phyloP scores from a whole-genome alignment of 192 early-diverging fungal species.

The Podila epigama region DNA sequence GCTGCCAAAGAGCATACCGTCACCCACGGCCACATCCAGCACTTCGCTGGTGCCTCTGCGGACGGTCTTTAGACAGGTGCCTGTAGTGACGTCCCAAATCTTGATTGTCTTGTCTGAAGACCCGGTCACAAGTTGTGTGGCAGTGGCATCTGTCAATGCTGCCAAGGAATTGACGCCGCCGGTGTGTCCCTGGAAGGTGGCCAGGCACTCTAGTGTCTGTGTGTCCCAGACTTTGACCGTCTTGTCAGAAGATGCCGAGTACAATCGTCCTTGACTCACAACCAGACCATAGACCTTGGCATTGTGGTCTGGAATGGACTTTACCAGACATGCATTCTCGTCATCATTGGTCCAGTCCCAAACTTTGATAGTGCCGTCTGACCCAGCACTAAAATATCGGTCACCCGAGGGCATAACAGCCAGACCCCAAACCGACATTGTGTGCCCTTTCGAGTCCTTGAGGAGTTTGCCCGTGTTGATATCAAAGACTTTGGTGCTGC shows the following conservation, averaged over 20 bases:
- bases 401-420: constrained; percentile 49
- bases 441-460: constrained; percentile 54
- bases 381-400: constrained; percentile 61
- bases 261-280: constrained; percentile 51
- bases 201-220: constrained; percentile 52
- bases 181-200: constrained; percentile 59
- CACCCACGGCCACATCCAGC: constrained; percentile 57
- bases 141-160: constrained; percentile 40
- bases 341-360: constrained; percentile 46
- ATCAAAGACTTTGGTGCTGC: constrained; percentile 63
- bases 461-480: constrained; percentile 56
- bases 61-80: constrained; percentile 53
- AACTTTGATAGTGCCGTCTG: constrained; percentile 67
- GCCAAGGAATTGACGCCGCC: constrained; percentile 63
- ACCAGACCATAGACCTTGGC: constrained; percentile 63
- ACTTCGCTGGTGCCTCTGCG: constrained; percentile 55
- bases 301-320: constrained; percentile 52
- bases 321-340: constrained; percentile 24
- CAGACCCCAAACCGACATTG: constrained; percentile 65
- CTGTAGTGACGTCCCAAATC: constrained; percentile 62
- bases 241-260: constrained; percentile 60
- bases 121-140: constrained; percentile 27
- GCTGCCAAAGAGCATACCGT: constrained; percentile 61
- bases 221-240: constrained; percentile 65
- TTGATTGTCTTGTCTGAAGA: constrained; percentile 45